Percentiles rank a stretch among this genome's conserved stretches.
phyloP scores from a whole-genome alignment of 305 asterid genomes.

The Fraxinus baroniana region DNA sequence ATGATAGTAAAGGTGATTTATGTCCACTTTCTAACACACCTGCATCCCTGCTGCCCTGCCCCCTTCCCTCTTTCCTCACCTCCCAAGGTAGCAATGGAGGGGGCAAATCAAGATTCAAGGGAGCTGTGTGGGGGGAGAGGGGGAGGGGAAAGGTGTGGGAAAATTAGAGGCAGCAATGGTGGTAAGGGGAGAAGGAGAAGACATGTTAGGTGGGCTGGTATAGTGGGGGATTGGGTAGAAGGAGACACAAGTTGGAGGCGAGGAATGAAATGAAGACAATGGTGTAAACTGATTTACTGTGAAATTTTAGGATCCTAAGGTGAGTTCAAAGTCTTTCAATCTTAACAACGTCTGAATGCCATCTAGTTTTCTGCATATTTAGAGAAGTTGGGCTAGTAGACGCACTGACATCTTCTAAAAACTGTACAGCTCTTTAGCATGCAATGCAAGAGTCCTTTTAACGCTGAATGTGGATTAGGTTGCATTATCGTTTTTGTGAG shows the following conservation, averaged over 20 bases:
- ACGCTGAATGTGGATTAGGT: not conserved
- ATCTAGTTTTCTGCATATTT: not conserved
- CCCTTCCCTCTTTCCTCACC: not conserved
- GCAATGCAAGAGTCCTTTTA: not conserved
- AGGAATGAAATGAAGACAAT: not conserved
- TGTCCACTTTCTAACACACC: not conserved
- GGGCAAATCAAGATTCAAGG: not conserved
- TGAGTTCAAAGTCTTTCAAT: not conserved
- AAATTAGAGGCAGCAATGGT: not conserved
- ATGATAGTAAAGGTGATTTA: not conserved
- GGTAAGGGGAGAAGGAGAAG: not conserved
- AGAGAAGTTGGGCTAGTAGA: not conserved
- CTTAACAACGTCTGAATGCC: not conserved
- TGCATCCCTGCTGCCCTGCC: not conserved
- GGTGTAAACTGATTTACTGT: not conserved
- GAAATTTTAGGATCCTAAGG: not conserved
- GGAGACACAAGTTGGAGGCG: not conserved
- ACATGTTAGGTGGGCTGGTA: not conserved
- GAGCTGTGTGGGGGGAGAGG: not conserved
- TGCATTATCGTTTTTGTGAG: not conserved
- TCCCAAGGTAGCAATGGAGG: not conserved
- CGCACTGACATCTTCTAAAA: not conserved
- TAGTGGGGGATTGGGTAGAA: not conserved
- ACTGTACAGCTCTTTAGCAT: not conserved
- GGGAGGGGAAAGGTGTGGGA: not conserved